Evolutionary conservation across 192 early-diverging fungal species (phyloP).

Genomic region (Diversispora eburnea): DNA sequence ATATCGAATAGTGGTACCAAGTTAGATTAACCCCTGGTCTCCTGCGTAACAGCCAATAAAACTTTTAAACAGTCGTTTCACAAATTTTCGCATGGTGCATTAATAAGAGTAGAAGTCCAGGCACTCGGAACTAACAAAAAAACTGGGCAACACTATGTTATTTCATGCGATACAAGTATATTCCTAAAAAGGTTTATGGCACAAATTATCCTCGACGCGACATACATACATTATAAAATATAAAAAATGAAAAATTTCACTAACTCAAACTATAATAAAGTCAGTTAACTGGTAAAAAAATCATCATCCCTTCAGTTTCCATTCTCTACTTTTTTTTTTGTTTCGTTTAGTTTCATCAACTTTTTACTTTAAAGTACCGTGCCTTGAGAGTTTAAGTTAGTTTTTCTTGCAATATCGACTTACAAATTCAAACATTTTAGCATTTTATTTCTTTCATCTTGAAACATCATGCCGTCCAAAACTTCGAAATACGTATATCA

Average conservation of each 20-base stretch:
- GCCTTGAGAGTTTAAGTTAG: background rate
- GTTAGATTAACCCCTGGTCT: no score
- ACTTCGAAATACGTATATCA: slow-evolving; percentile 29
- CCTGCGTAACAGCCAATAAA: no score
- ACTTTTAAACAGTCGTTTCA: no score
- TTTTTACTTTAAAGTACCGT: background rate
- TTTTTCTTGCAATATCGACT: background rate
- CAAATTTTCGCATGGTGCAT: no score
- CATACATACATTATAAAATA: slow-evolving; percentile 11
- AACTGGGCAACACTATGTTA: no score
- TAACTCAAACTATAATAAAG: background rate
- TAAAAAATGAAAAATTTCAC: background rate
- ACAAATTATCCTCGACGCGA: slow-evolving; percentile 18
- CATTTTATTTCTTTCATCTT: slow-evolving; percentile 13
- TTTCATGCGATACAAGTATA: no score
- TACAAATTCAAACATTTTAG: slow-evolving; percentile 1
- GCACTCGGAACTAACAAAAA: no score
- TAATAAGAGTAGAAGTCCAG: no score
- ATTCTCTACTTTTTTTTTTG: slow-evolving; percentile 11
- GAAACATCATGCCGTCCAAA: slow-evolving; percentile 22
- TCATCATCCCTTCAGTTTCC: slow-evolving; percentile 2
- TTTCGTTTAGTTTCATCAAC: background rate
- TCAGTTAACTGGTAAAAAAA: background rate
- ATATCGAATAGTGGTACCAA: no score
- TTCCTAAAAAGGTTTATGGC: background rate